Percentiles rank a stretch among this genome's conserved stretches.
These are phyloP conservation scores for Iris macrosiphon DNA, from an alignment of 106 monocot genomes.

Conservation along the genomic window DNA sequence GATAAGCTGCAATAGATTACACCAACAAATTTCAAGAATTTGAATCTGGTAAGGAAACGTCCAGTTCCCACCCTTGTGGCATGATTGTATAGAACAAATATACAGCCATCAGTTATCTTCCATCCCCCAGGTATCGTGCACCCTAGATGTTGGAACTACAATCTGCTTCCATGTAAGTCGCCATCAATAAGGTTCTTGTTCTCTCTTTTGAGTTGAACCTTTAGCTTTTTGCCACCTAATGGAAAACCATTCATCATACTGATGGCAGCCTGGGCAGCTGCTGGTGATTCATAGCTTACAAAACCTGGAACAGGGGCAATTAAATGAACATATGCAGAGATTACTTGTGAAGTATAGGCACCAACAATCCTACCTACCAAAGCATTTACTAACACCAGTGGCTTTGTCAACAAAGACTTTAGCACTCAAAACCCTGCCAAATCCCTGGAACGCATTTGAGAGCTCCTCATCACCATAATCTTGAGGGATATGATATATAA, in stretches of 20 bases:
- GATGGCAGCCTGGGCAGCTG: slow-evolving; percentile 71
- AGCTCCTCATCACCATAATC: slow-evolving; percentile 85
- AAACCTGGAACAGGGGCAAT: slow-evolving; percentile 44
- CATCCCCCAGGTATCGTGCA: not conserved
- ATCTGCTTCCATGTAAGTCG: slow-evolving; percentile 3
- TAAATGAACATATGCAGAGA: not conserved
- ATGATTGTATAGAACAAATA: slow-evolving; percentile 16
- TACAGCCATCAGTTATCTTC: slow-evolving; percentile 17
- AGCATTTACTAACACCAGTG: slow-evolving; percentile 89
- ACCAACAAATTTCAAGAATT: slow-evolving; percentile 29
- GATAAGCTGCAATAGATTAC: slow-evolving; percentile 24
- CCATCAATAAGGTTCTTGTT: slow-evolving; percentile 71
- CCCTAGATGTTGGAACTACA: slow-evolving; percentile 5
- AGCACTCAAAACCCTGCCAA: slow-evolving; percentile 85
- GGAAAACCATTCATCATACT: slow-evolving; percentile 73
- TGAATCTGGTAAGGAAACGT: slow-evolving; percentile 27
- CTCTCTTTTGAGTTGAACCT: slow-evolving; percentile 93
- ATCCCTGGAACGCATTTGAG: slow-evolving; percentile 67
- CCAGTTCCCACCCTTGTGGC: slow-evolving; percentile 28
- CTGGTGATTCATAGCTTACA: slow-evolving; percentile 80
- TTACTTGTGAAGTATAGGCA: too few species aligned
- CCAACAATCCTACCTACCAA: slow-evolving; percentile 42
- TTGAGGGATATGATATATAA: slow-evolving; percentile 96
- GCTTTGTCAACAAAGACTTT: slow-evolving; percentile 90
- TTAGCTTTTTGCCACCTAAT: slow-evolving; percentile 86